These are phyloP conservation scores for Aspergillus aculeatinus DNA, from an alignment of 2,329 filamentous ascomycete genomes.

Conservation along the genomic window DNA sequence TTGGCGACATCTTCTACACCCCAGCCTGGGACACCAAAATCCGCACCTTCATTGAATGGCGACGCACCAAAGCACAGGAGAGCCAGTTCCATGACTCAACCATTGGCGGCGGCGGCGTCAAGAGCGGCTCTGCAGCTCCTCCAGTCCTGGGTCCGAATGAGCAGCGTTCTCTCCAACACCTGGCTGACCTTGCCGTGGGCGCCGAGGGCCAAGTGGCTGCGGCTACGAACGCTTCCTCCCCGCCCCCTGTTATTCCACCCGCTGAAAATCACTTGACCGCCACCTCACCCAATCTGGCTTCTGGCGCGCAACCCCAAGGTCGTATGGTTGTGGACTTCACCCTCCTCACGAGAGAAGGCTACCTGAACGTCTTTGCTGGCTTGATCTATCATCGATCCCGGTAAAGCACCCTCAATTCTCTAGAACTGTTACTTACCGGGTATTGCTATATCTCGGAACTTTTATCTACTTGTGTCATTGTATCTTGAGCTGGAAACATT, in stretches of 20 bases:
- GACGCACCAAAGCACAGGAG: slow-evolving; percentile 36
- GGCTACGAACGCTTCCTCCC: slow-evolving; percentile 28
- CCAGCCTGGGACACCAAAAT: slow-evolving; percentile 43
- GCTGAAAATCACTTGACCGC: slow-evolving; percentile 26
- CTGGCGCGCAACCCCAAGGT: slow-evolving; percentile 27
- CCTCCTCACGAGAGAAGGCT: slow-evolving; percentile 42
- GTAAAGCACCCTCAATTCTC: slow-evolving; percentile 1
- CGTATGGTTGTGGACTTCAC: slow-evolving; percentile 42
- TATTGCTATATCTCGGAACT: neutral
- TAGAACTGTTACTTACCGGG: no score
- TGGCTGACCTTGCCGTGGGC: slow-evolving; percentile 46
- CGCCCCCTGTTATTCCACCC: slow-evolving; percentile 28
- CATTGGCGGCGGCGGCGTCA: slow-evolving; percentile 4
- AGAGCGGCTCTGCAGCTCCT: slow-evolving; percentile 24
- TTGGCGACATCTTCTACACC: slow-evolving; percentile 41
- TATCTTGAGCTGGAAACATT: slow-evolving; percentile 1
- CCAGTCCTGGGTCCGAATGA: slow-evolving; percentile 44
- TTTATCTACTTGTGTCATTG: neutral
- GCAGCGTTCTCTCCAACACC: slow-evolving; percentile 45
- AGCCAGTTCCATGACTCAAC: slow-evolving; percentile 30
- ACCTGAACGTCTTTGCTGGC: slow-evolving; percentile 43
- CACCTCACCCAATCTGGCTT: slow-evolving; percentile 26
- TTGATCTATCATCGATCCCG: slow-evolving; percentile 35
- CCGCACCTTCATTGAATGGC: slow-evolving; percentile 41
- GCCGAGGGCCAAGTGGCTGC: slow-evolving; percentile 40